Base-by-base conservation (phyloP, 2,329 filamentous ascomycete genomes). In the Colletotrichum euphorbiae region DNA sequence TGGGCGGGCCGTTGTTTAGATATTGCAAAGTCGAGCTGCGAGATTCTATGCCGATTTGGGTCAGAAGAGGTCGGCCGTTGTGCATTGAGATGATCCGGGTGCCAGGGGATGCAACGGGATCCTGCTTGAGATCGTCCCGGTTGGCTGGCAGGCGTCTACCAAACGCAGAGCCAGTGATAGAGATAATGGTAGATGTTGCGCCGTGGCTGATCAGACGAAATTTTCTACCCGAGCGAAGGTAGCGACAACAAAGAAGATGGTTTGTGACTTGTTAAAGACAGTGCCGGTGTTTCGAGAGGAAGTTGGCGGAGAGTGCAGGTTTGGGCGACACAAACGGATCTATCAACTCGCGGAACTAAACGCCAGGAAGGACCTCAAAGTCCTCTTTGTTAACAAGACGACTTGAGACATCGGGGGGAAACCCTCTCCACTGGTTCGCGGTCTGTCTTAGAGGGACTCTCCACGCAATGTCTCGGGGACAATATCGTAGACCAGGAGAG, bases 401-500 rank as follows among this genome's bases (percentile, higher is more conserved):
- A 71, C 71, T 71, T 77, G 74, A 78, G 76, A 79, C 78, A 78
- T 74, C 65, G 71, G 73, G 63, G 69, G 71, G 64, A 64, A 62
- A 57, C 58, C 72, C 72, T 73, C 64, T 73, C 71, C 73, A 73
- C 70, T 74, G 63, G 70, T 70, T 69, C 71, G 67, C 46, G 60
- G 59, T 64, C 46, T 57, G 69, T 62, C 65, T 60, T 69, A 54
- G 55, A 57, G 55, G 61, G 69, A 69, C 60, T 70, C 57, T 71
- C 60, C 64, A 64, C 66, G 61, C 67, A 67, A 56, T 62, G 64
- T 71, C 69, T 66, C 48, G 69, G 62, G 43, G 46, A 69, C 21
- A 50, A 63, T 43, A n/a, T 51, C 38, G 58, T 56, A 55, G 58
- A 62, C 42, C 58, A 56, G 42, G 46, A 52, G 19, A 45, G 28